Conservation (phyloP, 805 yeast genomes). For the Saccharomycopsis fibuligera region DNA sequence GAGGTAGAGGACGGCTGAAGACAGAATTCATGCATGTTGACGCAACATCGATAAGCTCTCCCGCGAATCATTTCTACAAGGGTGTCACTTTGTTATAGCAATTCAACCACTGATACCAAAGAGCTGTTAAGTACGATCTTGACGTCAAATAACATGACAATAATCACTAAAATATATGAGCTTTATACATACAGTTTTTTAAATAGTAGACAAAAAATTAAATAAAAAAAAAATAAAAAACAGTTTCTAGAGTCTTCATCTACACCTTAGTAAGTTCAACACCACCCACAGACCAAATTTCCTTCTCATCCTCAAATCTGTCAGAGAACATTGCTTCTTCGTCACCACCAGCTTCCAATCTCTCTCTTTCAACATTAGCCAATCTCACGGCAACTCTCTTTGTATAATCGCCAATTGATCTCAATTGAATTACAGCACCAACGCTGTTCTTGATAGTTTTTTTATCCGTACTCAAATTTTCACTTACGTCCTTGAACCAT, state of each 20-base stretch:
- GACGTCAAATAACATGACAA: no score
- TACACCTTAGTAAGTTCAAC: conserved; percentile 35
- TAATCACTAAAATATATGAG: no score
- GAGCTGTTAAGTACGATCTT: no score
- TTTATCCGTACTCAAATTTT: conserved; percentile 30
- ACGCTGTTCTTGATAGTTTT: conserved; percentile 35
- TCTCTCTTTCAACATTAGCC: conserved; percentile 81
- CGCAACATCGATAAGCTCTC: no score
- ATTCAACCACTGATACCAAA: no score
- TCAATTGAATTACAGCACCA: conserved; percentile 44
- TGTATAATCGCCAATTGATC: conserved; percentile 84
- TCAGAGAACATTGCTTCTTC: conserved; percentile 80
- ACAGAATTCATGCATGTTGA: no score
- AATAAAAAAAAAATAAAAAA: background rate
- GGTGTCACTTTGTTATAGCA: no score
- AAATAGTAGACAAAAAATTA: no score
- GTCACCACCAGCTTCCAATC: conserved; percentile 87
- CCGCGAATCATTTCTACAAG: no score
- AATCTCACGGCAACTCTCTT: conserved; percentile 84
- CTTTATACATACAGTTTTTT: no score
- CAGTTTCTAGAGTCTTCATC: background rate
- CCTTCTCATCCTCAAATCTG: conserved; percentile 76
- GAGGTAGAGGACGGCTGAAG: no score
- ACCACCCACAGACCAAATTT: conserved; percentile 84
- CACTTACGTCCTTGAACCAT: conserved; percentile 48